Percentiles rank a stretch among this genome's conserved stretches.
These are phyloP conservation scores for Serendipita sp. DNA, from an alignment of 768 basidiomycete species.

Conservation along the genomic window DNA sequence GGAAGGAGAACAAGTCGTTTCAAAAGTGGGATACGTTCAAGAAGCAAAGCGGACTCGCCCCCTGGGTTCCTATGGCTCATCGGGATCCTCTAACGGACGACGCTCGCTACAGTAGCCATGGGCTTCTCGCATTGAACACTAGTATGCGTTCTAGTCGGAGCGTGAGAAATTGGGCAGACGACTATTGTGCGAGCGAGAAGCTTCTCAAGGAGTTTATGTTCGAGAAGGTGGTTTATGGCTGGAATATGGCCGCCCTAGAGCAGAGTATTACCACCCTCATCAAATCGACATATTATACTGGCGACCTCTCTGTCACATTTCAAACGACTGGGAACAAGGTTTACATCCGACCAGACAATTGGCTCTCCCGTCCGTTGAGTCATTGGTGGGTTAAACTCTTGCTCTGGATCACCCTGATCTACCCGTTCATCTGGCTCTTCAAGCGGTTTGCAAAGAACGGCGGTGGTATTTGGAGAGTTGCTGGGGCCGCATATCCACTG, in stretches of 20 bases:
- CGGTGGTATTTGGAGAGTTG: constrained; percentile 61
- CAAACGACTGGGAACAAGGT: constrained; percentile 31
- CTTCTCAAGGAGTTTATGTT: constrained; percentile 66
- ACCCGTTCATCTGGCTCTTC: constrained; percentile 69
- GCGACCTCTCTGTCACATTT: constrained; percentile 34
- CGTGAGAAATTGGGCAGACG: constrained; percentile 65
- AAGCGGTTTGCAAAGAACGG: constrained; percentile 46
- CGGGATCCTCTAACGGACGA: background rate
- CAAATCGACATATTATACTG: constrained; percentile 24
- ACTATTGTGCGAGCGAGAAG: constrained; percentile 57
- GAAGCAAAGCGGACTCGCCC: constrained; percentile 32
- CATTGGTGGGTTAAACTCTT: constrained; percentile 57
- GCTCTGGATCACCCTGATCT: constrained; percentile 51
- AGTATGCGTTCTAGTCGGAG: constrained; percentile 30
- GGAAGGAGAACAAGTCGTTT: constrained; percentile 23
- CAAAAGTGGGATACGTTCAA: constrained; percentile 32
- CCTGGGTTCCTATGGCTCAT: constrained; percentile 23
- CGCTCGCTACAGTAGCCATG: background rate
- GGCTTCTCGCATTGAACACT: constrained; percentile 1
- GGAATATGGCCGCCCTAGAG: constrained; percentile 30
- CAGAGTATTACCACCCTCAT: constrained; percentile 25
- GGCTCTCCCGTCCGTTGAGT: constrained; percentile 48
- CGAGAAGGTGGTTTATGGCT: constrained; percentile 53
- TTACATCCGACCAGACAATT: constrained; percentile 50
- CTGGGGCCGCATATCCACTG: constrained; percentile 60